Base-by-base conservation (phyloP, 805 yeast species). In the Candida sphagnicola region DNA sequence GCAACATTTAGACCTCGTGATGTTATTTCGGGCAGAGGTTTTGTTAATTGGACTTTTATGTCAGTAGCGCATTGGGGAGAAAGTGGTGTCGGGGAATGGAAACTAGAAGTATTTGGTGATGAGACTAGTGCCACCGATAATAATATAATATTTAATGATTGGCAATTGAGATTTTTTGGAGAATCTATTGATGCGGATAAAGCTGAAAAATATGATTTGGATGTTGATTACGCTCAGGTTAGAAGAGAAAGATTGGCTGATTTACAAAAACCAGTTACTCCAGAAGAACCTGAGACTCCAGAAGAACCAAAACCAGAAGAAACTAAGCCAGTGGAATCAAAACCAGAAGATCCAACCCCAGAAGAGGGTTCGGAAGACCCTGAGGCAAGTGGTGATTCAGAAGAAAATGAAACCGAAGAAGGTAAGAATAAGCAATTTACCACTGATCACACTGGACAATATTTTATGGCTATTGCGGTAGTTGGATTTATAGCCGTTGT, bases 11-110 rank as follows among this genome's bases (percentile, higher is more conserved):
- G 99, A 49, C 62, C 62, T 5, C 48, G 61, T 14, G 99, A 93
- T 59, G 46, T 21, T 8, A n/a, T 41, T 6, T 69, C 79, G 4
- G 45, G 49, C 2, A 66, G 56, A 1, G 95, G 96, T 0, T 84
- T 87, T 47, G 50, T 56, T 4, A 71, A 84, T 48, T 93, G 99
- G 99, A 85, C 86, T 1, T 93, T 93, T 55, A 87, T 90, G 87
- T 77, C 91, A 8, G 98, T 93, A n/a, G 97, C 95, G 1, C 98
- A 93, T 58, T 93, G 98, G 97, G 96, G 96, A 28, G 90, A 83
- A 49, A 35, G 55, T 2, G 91, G 90, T 2, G 61, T 61, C 18
- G 99, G 99, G 8, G 78, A 74, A 4, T 93, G 99, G 99, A 78
- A 61, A 26, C 50, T 93, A 14, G 77, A 72, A 46, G 90, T 90